These are phyloP conservation scores for Amylostereum areolatum DNA, from an alignment of 1,284 basidiomycete species.

Conservation along the genomic window DNA sequence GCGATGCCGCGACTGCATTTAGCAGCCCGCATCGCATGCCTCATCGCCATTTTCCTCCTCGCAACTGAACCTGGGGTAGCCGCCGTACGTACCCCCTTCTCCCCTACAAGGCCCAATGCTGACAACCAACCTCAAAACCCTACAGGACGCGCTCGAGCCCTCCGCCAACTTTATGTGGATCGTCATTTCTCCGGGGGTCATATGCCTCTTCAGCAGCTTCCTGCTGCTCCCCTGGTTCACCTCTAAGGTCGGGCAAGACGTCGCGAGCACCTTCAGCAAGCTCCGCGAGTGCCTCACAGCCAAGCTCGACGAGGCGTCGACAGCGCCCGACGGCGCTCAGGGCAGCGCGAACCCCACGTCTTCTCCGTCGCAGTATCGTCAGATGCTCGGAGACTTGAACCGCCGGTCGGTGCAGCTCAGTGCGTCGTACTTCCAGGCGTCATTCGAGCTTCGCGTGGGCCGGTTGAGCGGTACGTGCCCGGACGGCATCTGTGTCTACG, in stretches of 20 bases:
- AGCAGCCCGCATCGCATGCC: constrained; percentile 40
- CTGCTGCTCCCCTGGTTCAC: constrained; percentile 36
- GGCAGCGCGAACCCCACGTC: too few relatives aligned
- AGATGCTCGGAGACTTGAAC: too few relatives aligned
- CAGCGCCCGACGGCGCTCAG: too few relatives aligned
- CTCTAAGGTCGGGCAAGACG: constrained; percentile 36
- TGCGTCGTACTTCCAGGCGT: constrained; percentile 38
- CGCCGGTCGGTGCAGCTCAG: constrained; percentile 36
- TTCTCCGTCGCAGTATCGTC: too few relatives aligned
- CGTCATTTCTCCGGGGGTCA: constrained; percentile 30
- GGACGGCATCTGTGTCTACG: too few relatives aligned
- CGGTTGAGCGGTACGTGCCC: constrained; percentile 33
- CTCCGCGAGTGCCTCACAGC: constrained; percentile 31
- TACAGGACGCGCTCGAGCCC: constrained; percentile 25
- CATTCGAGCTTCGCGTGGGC: constrained; percentile 42
- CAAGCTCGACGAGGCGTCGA: too few relatives aligned
- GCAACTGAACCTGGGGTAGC: constrained; percentile 29
- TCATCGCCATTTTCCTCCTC: constrained; percentile 41
- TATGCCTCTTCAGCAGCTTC: constrained; percentile 35
- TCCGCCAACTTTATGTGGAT: constrained; percentile 37
- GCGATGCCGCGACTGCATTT: constrained; percentile 39
- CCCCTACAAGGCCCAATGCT: too few relatives aligned
- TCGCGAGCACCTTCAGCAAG: constrained; percentile 28
- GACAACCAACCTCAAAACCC: too few relatives aligned
- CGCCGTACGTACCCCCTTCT: constrained; percentile 20